phyloP scores from a whole-genome alignment of 2,329 filamentous ascomycete genomes.

The Lachnellula cervina region DNA sequence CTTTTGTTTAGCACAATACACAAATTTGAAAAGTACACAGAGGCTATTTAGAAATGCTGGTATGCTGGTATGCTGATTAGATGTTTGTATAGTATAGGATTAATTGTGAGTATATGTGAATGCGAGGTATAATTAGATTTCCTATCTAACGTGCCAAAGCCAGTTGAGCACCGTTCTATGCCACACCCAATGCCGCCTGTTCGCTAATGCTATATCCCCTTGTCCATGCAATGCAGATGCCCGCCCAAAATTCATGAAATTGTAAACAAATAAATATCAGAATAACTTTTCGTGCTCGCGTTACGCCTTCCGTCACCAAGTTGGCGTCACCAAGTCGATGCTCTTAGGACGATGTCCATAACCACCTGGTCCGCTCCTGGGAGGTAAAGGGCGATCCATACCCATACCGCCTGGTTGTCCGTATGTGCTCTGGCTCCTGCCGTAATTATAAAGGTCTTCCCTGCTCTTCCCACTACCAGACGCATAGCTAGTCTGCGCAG shows the following conservation, averaged over 20 bases:
- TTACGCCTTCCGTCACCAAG: neutral
- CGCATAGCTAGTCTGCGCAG: neutral
- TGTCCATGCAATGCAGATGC: neutral
- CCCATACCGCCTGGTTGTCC: conserved; percentile 28
- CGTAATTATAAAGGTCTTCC: conserved; percentile 23
- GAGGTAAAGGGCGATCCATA: conserved; percentile 53
- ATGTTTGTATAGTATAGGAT: too few relatives aligned
- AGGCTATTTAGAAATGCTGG: too few relatives aligned
- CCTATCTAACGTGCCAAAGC: too few relatives aligned
- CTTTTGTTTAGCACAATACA: too few relatives aligned
- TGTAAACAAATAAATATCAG: too few relatives aligned
- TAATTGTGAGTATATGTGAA: too few relatives aligned
- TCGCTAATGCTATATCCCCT: neutral
- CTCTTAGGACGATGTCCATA: conserved; percentile 54
- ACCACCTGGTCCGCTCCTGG: conserved; percentile 44
- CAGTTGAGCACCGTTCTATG: neutral
- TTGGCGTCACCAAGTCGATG: conserved; percentile 58
- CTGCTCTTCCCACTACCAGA: conserved; percentile 11
- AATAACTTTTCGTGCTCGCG: too few relatives aligned
- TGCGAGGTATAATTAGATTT: too few relatives aligned
- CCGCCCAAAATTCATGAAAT: neutral
- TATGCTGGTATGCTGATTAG: too few relatives aligned
- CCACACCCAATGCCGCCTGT: neutral
- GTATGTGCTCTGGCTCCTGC: conserved; percentile 11
- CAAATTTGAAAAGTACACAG: too few relatives aligned